A percentile compares a stretch with the other conserved stretches of the same genome.
These are phyloP conservation scores for Ceratobasidium papillatum DNA, from an alignment of 1,284 basidiomycete genomes.

Conservation along the genomic window DNA sequence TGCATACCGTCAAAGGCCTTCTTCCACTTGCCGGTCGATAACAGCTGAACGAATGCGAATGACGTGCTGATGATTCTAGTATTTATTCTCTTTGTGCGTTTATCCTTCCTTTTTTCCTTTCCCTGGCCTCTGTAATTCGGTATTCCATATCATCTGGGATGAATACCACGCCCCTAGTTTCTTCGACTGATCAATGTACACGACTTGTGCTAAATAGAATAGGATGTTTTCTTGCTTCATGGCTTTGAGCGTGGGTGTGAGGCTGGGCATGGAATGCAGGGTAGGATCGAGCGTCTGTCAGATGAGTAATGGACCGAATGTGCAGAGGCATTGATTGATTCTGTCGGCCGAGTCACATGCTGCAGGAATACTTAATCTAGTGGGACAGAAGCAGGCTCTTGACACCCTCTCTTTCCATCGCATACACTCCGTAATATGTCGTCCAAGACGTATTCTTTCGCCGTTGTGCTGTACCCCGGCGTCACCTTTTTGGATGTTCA, in stretches of 20 bases:
- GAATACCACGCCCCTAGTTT: slow-evolving; percentile 15
- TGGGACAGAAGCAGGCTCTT: neutral
- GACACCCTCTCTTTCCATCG: neutral
- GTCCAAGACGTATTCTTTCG: slow-evolving; percentile 15
- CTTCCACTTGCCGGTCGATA: slow-evolving; percentile 33
- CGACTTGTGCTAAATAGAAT: slow-evolving; percentile 29
- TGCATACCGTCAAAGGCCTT: slow-evolving; percentile 7
- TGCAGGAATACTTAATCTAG: neutral
- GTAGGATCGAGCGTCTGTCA: neutral
- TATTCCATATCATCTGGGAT: neutral
- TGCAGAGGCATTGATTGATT: slow-evolving; percentile 9
- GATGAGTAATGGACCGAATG: neutral
- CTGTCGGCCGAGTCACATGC: slow-evolving; percentile 13
- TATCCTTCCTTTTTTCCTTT: neutral
- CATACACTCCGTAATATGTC: slow-evolving; percentile 7
- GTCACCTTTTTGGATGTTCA: slow-evolving; percentile 35
- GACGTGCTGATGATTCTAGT: neutral
- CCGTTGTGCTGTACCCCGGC: slow-evolving; percentile 8
- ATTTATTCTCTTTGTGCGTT: slow-evolving; percentile 35
- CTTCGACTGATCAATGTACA: slow-evolving; percentile 5
- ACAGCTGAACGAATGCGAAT: neutral
- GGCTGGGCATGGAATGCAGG: neutral
- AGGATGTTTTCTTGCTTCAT: slow-evolving; percentile 6
- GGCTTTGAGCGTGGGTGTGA: neutral
- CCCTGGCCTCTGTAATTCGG: slow-evolving; percentile 6